Evolutionary conservation across 495 filamentous ascomycete genomes (phyloP), one percentile per base, ranked within the genome.

Genomic region (Aspergillus bertholletiae): DNA sequence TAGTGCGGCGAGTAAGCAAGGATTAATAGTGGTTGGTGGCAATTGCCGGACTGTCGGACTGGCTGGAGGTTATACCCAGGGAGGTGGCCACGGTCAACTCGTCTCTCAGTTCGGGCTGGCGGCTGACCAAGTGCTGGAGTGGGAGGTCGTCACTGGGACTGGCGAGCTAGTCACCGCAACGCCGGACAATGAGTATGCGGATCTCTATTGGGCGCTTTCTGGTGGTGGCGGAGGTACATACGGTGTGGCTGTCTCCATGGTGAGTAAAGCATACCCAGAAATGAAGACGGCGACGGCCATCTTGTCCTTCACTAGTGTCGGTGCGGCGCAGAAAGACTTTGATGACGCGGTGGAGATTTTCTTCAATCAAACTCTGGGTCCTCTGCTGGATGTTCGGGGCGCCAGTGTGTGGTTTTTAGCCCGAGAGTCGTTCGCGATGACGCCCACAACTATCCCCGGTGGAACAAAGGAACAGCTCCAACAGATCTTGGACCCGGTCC

Each of bases 161-260:
- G 85, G 86, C 0, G 59, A 62, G 18, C 55, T 82, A 17, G 47
- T 86, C 26, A 76, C 67, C 0, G 79, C 78, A 5, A 83, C 80
- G 49, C 78, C 79, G 44, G 62, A 65, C 9, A 79, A 73, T 41
- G 69, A 81, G 56, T 76, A 87, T 54, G 45, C 67, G 0, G 86
- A 88, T 61, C 60, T 89, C 7, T 88, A 84, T 64, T 88, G 83
- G 84, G 86, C 86, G 8, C 72, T 88, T 35, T 73, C 79, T 30
- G 86, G 85, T 1, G 85, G 85, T 15, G 86, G 84, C 15, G 83
- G 77, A 21, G 82, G 82, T 17, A 86, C 83, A 8, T 88, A 84
- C 41, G 84, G 81, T 3, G 74, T 87, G 28, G 72, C 87, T n/a
- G 79, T 73, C 45, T 81, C 77, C 1, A 70, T 81, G 47, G 88